Percentiles rank a stretch among this genome's conserved stretches.
phyloP scores from a whole-genome alignment of 495 filamentous ascomycete genomes.

The Talaromyces ruber region DNA sequence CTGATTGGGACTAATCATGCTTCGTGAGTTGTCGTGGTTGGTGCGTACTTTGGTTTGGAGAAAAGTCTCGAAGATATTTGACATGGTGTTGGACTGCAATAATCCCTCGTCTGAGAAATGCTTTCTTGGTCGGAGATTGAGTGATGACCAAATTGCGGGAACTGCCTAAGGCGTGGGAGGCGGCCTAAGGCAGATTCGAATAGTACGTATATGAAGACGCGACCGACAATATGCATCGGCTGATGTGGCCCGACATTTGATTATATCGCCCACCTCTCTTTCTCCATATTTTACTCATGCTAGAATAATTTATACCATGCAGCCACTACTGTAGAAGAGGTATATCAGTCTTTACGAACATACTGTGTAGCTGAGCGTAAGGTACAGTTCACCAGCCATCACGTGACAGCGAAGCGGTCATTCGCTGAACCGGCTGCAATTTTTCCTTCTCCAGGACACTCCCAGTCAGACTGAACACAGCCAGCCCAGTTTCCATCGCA shows the following conservation, averaged over 20 bases:
- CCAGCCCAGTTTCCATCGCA: not conserved
- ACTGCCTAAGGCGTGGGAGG: not conserved
- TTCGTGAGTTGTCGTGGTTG: not conserved
- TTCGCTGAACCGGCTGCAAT: constrained; percentile 1
- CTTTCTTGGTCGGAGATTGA: not conserved
- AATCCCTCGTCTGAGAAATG: no score
- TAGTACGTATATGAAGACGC: not conserved
- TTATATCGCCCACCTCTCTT: no score
- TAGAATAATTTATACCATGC: no score
- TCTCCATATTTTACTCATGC: not conserved
- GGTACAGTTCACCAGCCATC: not conserved
- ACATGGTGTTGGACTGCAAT: not conserved
- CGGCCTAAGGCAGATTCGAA: not conserved
- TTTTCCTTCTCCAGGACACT: not conserved
- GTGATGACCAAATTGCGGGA: not conserved
- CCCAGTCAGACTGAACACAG: not conserved
- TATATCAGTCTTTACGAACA: not conserved
- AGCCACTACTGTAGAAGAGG: no score
- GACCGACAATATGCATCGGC: not conserved
- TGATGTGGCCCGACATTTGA: not conserved
- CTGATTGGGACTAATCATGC: not conserved
- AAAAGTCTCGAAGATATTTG: not conserved
- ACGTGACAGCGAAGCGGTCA: not conserved
- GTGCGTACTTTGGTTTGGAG: not conserved
- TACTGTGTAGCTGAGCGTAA: not conserved